These are phyloP conservation scores for Darksidea phi DNA, from an alignment of 495 filamentous ascomycete species.

Conservation along the genomic window DNA sequence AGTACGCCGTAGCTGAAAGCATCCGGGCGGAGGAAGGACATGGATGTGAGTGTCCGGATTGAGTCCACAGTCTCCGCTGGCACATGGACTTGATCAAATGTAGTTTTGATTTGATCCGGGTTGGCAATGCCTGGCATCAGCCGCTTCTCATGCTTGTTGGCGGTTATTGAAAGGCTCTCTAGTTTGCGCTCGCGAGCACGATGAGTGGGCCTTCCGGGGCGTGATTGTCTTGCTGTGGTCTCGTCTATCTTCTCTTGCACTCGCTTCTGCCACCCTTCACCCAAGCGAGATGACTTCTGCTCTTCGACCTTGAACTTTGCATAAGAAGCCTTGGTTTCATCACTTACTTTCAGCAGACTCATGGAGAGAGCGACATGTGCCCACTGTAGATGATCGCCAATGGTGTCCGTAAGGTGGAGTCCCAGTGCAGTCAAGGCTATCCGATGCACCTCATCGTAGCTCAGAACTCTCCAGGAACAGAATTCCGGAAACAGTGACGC, in stretches of 20 bases:
- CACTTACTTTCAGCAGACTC: constrained; percentile 33
- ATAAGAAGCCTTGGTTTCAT: constrained; percentile 25
- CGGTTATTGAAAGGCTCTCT: constrained; percentile 22
- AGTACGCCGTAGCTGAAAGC: constrained; percentile 96
- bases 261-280: not conserved
- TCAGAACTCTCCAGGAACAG: constrained; percentile 28
- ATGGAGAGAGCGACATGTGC: constrained; percentile 37
- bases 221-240: not conserved
- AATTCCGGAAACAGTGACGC: constrained; percentile 8
- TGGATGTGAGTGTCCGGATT: constrained; percentile 81
- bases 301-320: not conserved
- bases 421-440: constrained; percentile 42
- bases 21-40: constrained; percentile 85
- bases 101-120: constrained; percentile 74
- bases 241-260: not conserved
- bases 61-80: constrained; percentile 81
- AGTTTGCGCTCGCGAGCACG: constrained; percentile 24
- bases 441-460: constrained; percentile 41
- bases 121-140: constrained; percentile 79
- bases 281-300: not conserved
- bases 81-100: constrained; percentile 80
- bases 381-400: constrained; percentile 1
- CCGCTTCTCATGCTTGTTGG: constrained; percentile 74
- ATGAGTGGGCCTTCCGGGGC: not conserved
- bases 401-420: constrained; percentile 11